phyloP scores from a whole-genome alignment of 1,139 yeast genomes.

The Saccharomyces hybrid region DNA sequence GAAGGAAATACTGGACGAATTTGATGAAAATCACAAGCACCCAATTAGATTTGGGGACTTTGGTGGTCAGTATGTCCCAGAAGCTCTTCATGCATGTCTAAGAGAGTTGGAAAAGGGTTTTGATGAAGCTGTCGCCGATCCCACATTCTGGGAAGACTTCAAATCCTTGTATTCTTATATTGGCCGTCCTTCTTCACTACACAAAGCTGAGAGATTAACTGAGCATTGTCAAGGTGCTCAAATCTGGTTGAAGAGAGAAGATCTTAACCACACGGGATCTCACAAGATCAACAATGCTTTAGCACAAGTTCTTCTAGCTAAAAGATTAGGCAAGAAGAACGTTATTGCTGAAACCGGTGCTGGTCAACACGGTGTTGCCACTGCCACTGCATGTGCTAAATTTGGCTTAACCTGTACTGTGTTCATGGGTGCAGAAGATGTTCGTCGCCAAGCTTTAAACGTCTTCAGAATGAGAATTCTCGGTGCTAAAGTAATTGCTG shows the following conservation, averaged over 20 bases:
- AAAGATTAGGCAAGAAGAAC: constrained; percentile 80
- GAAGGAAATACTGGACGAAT: constrained; percentile 29
- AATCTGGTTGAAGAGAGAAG: constrained; percentile 97
- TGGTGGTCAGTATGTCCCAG: constrained; percentile 99
- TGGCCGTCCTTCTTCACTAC: constrained; percentile 93
- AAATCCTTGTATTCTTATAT: constrained; percentile 74
- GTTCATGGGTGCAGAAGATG: constrained; percentile 99
- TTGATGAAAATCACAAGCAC: constrained; percentile 51
- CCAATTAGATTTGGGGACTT: constrained; percentile 83
- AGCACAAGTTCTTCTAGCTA: constrained; percentile 89
- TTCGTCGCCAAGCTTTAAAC: constrained; percentile 93
- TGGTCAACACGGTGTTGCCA: constrained; percentile 99
- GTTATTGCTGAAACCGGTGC: constrained; percentile 99
- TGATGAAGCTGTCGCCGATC: constrained; percentile 81
- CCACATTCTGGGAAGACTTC: constrained; percentile 89
- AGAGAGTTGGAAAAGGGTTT: constrained; percentile 83
- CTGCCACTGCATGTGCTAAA: constrained; percentile 98
- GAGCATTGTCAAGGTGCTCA: constrained; percentile 94
- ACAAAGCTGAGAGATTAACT: constrained; percentile 81
- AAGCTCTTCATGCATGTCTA: constrained; percentile 85
- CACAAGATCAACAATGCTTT: constrained; percentile 95
- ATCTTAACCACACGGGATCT: constrained; percentile 94
- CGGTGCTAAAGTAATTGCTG: constrained; percentile 93
- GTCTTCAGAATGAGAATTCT: constrained; percentile 94
- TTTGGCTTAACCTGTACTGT: constrained; percentile 94